phyloP scores from a whole-genome alignment of 1,139 yeast genomes.

The Debaryomycetaceae sp. region DNA sequence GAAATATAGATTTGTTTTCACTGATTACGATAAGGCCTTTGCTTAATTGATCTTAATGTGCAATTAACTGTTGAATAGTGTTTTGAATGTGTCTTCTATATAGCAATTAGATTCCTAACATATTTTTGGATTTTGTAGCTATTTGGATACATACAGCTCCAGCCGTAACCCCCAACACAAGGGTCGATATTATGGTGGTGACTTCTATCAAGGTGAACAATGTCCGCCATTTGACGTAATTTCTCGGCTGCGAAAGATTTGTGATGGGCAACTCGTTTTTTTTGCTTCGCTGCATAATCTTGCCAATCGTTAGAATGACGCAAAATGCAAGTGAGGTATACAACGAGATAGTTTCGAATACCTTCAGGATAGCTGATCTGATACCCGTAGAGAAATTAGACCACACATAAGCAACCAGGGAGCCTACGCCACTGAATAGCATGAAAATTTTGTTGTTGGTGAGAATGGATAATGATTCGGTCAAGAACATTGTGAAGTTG shows the following conservation, averaged over 20 bases:
- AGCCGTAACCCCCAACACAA: not conserved
- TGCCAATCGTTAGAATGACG: no score
- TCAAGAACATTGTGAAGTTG: not conserved
- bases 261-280: no score
- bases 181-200: not conserved
- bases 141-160: not conserved
- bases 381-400: not conserved
- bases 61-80: no score
- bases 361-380: no score
- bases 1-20: slow-evolving; percentile 47
- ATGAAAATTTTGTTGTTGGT: not conserved
- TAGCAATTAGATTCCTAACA: no score
- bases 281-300: no score
- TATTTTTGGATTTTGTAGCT: not conserved
- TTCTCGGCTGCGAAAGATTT: no score
- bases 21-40: slow-evolving; percentile 36
- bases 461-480: not conserved
- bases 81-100: no score
- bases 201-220: no score
- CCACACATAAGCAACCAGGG: not conserved
- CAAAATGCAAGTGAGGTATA: no score
- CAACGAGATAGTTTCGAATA: no score
- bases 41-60: not conserved
- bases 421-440: not conserved
- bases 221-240: no score